Evolutionary conservation across 208 protist species (phyloP).

Genomic region (Crithidia thermophila): DNA sequence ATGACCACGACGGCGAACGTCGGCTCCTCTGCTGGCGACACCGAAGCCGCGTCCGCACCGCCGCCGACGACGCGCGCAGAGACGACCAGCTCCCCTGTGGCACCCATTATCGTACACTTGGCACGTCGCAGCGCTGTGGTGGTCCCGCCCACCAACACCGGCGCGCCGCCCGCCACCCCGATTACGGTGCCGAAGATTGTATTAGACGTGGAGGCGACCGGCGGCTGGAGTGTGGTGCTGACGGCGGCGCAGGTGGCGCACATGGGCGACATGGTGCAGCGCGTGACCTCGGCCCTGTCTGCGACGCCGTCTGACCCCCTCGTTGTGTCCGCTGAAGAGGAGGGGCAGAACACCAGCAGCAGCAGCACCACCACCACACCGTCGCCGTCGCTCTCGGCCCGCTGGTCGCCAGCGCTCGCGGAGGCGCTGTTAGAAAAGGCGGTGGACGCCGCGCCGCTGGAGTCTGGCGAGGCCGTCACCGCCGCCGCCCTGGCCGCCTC

Average conservation of each 20-base stretch:
- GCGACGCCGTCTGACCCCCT: not conserved
- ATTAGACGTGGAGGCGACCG: conserved; percentile 19
- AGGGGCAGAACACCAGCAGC: not conserved
- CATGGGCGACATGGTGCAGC: conserved; percentile 8
- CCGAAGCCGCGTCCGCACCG: too few relatives aligned
- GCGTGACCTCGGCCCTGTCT: conserved; percentile 3
- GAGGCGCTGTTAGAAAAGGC: not conserved
- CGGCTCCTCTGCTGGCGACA: not conserved
- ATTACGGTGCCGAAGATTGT: conserved; percentile 6
- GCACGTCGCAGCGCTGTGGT: conserved; percentile 19
- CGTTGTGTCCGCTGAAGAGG: not conserved
- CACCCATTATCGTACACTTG: conserved; percentile 24
- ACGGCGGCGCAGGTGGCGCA: conserved; percentile 25
- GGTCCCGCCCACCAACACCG: not conserved
- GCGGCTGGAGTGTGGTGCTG: conserved; percentile 30
- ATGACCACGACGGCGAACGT: conserved; percentile 20
- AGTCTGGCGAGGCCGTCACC: conserved; percentile 12
- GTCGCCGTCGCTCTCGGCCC: not conserved
- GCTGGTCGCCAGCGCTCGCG: not conserved
- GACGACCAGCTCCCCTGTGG: too few relatives aligned
- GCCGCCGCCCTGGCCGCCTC: conserved; percentile 13
- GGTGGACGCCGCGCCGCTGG: conserved; percentile 4
- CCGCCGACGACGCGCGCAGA: not conserved
- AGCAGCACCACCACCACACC: not conserved
- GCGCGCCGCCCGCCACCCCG: not conserved